Evolutionary conservation across 2,329 filamentous ascomycete genomes (phyloP).

Genomic region (Diaporthe capsici): DNA sequence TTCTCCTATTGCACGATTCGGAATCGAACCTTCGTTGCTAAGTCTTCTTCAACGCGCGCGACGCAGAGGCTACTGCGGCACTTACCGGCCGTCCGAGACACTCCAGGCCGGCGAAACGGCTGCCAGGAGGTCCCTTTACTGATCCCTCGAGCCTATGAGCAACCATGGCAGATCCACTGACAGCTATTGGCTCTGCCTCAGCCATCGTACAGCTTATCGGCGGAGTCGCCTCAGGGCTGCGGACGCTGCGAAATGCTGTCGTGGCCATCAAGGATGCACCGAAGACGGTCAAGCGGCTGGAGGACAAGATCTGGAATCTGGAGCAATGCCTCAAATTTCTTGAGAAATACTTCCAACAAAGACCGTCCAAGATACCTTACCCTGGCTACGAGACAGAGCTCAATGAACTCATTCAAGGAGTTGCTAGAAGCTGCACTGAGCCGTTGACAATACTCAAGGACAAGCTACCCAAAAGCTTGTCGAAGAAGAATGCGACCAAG

Average conservation of each 20-base stretch:
- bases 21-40: not conserved
- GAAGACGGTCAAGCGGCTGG: not conserved
- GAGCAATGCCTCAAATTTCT: constrained; percentile 7
- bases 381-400: constrained; percentile 16
- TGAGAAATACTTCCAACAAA: constrained; percentile 6
- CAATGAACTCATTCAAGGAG: constrained; percentile 15
- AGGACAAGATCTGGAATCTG: not conserved
- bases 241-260: constrained; percentile 10
- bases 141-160: not conserved
- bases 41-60: not conserved
- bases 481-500: not conserved
- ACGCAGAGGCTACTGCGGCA: not conserved
- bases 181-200: constrained; percentile 1
- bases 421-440: constrained; percentile 18
- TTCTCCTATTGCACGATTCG: not conserved
- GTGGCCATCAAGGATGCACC: constrained; percentile 25
- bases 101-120: not conserved
- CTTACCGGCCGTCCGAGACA: not conserved
- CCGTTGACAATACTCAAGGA: constrained; percentile 1
- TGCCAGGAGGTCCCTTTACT: not conserved
- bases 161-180: constrained; percentile 12
- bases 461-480: not conserved
- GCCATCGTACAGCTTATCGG: constrained; percentile 36
- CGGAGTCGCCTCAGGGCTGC: constrained; percentile 2
- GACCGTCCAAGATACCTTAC: not conserved